Percentiles rank a stretch among this genome's conserved stretches.
Evolutionary conservation across 1,284 basidiomycete species (phyloP).

Genomic region (Cryptococcus sp.): DNA sequence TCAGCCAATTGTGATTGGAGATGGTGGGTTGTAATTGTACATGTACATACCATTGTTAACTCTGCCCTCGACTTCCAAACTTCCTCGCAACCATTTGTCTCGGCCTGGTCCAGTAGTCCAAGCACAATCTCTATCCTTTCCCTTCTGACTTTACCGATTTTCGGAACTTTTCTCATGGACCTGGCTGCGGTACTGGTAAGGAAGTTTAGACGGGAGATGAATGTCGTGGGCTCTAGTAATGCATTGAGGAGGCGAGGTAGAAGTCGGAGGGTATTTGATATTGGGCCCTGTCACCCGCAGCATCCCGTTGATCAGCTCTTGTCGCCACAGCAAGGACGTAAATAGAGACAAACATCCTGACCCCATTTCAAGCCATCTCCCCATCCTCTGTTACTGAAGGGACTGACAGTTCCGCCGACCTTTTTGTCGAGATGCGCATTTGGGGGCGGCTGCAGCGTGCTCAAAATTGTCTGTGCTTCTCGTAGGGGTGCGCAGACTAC

Average conservation of each 20-base stretch:
- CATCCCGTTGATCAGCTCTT: neutral
- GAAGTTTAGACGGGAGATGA: conserved; percentile 64
- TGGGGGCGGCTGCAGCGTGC: conserved; percentile 26
- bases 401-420: conserved; percentile 17
- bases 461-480: conserved; percentile 34
- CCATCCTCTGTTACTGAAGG: conserved; percentile 25
- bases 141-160: conserved; percentile 42
- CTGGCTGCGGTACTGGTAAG: conserved; percentile 53
- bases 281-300: conserved; percentile 31
- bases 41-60: conserved; percentile 65
- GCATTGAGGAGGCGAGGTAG: conserved; percentile 32
- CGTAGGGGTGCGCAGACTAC: conserved; percentile 29
- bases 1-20: conserved; percentile 3
- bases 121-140: conserved; percentile 68
- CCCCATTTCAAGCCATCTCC: conserved; percentile 42
- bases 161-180: conserved; percentile 31
- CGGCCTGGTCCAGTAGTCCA: conserved; percentile 73
- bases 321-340: neutral
- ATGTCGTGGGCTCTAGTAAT: conserved; percentile 64
- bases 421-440: conserved; percentile 33
- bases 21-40: conserved; percentile 4
- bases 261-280: conserved; percentile 40
- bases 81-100: conserved; percentile 72
- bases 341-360: conserved; percentile 26
- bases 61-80: conserved; percentile 71